Evolutionary conservation across 768 basidiomycete species (phyloP), one percentile per base, ranked within the genome.

Genomic region (Mycena haematopus): DNA sequence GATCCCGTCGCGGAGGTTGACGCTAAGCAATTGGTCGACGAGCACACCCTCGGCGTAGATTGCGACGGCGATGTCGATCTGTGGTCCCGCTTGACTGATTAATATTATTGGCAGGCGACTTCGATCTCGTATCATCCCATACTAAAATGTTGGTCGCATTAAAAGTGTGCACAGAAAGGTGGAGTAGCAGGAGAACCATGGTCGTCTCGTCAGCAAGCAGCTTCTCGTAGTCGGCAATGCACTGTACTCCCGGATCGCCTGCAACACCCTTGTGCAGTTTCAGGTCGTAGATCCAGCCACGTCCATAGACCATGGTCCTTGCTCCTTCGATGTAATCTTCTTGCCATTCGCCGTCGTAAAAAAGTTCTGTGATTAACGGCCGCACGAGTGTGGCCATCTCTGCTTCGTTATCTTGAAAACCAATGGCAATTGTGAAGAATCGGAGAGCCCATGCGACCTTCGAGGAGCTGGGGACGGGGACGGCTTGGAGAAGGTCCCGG

Each of bases 1-100:
- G 31, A 44, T 44, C 21, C 51, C 51, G 58, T 59, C 58, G 42
- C 51, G 58, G 27, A 59, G 42, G 15, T 35, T 59, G 40, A 59
- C 52, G 40, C 29, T 52, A 6, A 59, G 52, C 17, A 59, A 9
- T 17, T 59, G 50, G 35, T 59, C 58, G 11, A 59, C 58, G 3
- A 52, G 50, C 8, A 52, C 25, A 24, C 8, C 21, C 29, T 59
- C 14, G 40, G 51, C 51, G 31, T 35, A 59, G 27, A 59, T 24
- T 2, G 9, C 51, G 21, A 52, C 58, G 50, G 40, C 27, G 50
- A 59, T 45, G 38, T 45, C 33, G 21, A 59, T 40, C 33, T 59
- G 58, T 9, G 58, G 29, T 6, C 58, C 57, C 19, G 51, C 58
- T 24, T 52, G 58, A 33, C 40, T 52, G 9, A 59, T 35, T 2